Base-by-base conservation (phyloP, 1,139 yeast species). In the Debaryomycetaceae sp. region DNA sequence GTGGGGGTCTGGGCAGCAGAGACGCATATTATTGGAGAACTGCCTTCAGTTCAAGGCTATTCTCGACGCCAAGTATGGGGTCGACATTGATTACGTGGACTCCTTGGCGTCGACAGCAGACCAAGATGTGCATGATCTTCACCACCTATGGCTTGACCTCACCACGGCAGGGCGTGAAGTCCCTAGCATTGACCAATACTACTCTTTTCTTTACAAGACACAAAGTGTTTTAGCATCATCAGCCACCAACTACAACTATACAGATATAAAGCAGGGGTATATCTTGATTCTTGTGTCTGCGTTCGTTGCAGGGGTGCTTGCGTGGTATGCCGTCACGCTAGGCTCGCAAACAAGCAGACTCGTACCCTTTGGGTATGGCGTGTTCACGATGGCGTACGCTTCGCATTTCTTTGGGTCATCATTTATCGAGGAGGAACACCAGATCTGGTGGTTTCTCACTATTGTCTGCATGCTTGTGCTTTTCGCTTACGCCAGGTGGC, bases 341-440 rank as follows among this genome's bases (percentile, higher is more conserved):
- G 17, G 11, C 12, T 12, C 33, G 5, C 25, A 14, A 4, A 25
- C 28, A 4, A 17, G 15, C 5, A 4, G 9, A n/a, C 12, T 13
- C 11, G 13, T 16, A 10, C 24, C 27, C 5, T n/a, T 15, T 6
- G 23, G 23, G 4, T 59, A 57, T 36, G 39, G 58, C 17, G 35
- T 40, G 0, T 49, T 75, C 15, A 62, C 76, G 7, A 39, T 65
- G 1, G 25, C 65, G 0, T 79, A 78, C 46, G 66, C 82, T 0
- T 40, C 66, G 2, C 75, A 81, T 28, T 80, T 83, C 52, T 85
- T 86, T 61, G 96, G 95, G 0, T 84, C 96, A 23, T 85, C 96
- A 16, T 65, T 88, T 40, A 83, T 91, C n/a, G 99, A 91, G 47
- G 99, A 91, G 52, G 99, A 91, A 48, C 95, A 91, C 49, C 96